Conservation (phyloP, 345 rosid species). For the Pistacia vera region DNA sequence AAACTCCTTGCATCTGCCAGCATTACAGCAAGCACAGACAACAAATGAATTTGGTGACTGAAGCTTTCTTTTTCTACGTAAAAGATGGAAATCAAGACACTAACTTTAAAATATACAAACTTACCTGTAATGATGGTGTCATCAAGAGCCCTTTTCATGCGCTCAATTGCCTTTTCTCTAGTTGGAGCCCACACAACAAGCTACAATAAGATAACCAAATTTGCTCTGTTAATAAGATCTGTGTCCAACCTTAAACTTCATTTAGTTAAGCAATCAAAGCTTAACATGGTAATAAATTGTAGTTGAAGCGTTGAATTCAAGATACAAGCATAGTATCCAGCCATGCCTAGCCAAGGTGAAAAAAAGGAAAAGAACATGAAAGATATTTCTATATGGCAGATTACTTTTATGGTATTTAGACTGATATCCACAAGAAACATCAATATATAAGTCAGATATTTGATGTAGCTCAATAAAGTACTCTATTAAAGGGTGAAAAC, state of each 20-base stretch:
- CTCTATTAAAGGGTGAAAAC: neutral
- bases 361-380: neutral
- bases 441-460: neutral
- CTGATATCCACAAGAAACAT: neutral
- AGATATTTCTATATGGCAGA: neutral
- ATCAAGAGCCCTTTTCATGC: conserved; percentile 96
- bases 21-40: neutral
- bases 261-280: neutral
- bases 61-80: neutral
- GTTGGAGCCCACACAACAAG: conserved; percentile 99
- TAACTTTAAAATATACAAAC: neutral
- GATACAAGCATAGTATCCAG: neutral
- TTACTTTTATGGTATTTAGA: neutral
- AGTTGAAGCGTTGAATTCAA: neutral
- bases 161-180: conserved; percentile 93
- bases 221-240: conserved; percentile 14
- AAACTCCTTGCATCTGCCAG: neutral
- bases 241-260: conserved; percentile 12
- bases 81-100: neutral
- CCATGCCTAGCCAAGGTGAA: neutral
- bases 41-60: neutral
- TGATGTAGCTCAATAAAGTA: neutral
- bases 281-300: neutral
- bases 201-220: conserved; percentile 40
- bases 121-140: conserved; percentile 93